A percentile compares a stretch with the other conserved stretches of the same genome.
phyloP scores from a whole-genome alignment of 2,329 filamentous ascomycete species.

The Talaromyces sp. region DNA sequence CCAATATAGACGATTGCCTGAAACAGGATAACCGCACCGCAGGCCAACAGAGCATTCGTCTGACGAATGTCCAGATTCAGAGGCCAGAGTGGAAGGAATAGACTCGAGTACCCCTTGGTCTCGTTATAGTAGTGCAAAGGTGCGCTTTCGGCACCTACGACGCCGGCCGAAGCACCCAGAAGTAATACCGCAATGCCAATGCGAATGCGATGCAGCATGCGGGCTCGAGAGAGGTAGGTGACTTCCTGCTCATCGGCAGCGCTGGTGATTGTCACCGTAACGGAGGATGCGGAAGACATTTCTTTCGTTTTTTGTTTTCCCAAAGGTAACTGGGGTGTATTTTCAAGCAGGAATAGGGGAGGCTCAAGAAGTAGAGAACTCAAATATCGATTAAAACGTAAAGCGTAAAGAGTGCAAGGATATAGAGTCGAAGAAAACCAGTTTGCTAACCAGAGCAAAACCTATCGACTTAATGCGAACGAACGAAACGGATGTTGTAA shows the following conservation, averaged over 20 bases:
- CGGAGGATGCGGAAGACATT: constrained; percentile 30
- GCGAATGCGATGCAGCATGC: constrained; percentile 33
- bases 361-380: neutral
- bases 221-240: constrained; percentile 33
- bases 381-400: neutral
- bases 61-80: constrained; percentile 41
- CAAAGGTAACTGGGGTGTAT: too few species aligned
- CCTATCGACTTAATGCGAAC: neutral
- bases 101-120: constrained; percentile 34
- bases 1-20: constrained; percentile 34
- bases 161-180: constrained; percentile 29
- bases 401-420: constrained; percentile 1
- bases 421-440: constrained; percentile 8
- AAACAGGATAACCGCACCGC: constrained; percentile 36
- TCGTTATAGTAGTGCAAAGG: constrained; percentile 38
- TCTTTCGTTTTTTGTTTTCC: neutral
- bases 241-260: constrained; percentile 39
- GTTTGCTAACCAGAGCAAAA: constrained; percentile 18
- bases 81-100: constrained; percentile 42
- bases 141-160: constrained; percentile 38
- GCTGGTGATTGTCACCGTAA: constrained; percentile 28
- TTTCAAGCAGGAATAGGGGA: neutral
- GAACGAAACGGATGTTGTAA: constrained; percentile 11
- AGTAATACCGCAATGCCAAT: constrained; percentile 34
- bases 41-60: constrained; percentile 36